phyloP scores from a whole-genome alignment of 73 alveolate genomes.

The Durusdinium trenchii region DNA sequence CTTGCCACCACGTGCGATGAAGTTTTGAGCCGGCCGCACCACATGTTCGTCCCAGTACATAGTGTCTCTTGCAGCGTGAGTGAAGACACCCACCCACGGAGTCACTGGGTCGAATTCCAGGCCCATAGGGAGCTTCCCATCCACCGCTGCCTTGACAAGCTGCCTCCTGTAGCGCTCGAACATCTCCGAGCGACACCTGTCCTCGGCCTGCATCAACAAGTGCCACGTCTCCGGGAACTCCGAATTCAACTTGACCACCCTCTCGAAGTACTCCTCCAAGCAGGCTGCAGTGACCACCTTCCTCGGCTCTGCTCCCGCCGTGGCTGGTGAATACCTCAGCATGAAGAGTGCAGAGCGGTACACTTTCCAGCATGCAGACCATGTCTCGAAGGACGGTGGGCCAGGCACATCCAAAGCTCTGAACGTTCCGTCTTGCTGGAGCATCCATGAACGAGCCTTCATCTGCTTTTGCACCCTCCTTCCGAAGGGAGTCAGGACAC shows the following conservation, averaged over 20 bases:
- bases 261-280: slow-evolving; percentile 6
- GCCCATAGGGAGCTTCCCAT: neutral
- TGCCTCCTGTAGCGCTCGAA: neutral
- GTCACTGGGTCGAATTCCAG: neutral
- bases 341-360: neutral
- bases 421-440: no score
- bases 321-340: neutral
- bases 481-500: no score
- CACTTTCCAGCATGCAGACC: slow-evolving; percentile 15
- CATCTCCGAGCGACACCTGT: slow-evolving; percentile 21
- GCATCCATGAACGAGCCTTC: no score
- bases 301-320: neutral
- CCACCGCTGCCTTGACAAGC: neutral
- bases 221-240: no score
- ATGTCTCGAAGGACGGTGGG: no score
- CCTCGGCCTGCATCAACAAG: slow-evolving; percentile 31
- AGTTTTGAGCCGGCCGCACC: neutral
- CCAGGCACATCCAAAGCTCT: neutral
- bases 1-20: slow-evolving; percentile 4
- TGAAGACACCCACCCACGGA: slow-evolving; percentile 38
- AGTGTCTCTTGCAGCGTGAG: neutral
- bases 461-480: no score
- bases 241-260: neutral
- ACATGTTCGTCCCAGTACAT: slow-evolving; percentile 19
- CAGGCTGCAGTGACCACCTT: neutral